Evolutionary conservation across 306 rosid species (phyloP), one percentile per base, ranked within the genome.

Genomic region (Prunus armeniaca): DNA sequence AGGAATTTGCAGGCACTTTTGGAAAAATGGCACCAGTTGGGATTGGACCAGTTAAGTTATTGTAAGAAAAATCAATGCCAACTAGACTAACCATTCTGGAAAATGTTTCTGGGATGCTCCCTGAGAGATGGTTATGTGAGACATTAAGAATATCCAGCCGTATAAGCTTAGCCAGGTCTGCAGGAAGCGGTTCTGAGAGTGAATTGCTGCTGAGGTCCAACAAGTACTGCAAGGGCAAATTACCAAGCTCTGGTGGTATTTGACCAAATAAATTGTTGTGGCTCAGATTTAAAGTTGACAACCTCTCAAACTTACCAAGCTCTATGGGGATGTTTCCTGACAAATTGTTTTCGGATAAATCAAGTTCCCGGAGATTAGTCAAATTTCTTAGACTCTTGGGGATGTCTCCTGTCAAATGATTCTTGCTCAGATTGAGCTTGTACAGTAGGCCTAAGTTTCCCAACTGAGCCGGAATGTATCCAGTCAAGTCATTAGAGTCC

Each of bases 121-220:
- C 87, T 2, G 84, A 80, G 7, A 90, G 82, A 54, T 80, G 75
- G 84, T 90, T 88, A 71, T 65, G 84, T 50, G 96, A 90, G 43
- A 87, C 64, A 78, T 88, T 82, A 43, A 90, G 82, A 65, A 73
- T 63, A 69, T 84, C 65, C 78, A 90, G 54, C 0, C 2, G 0
- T 19, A 22, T 0, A 43, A 85, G 83, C 82, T 86, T 83, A 20
- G 10, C 32, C 24, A 90, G 70, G 73, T 71, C 78, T 62, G 56
- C 68, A 47, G 95, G 92, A 56, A 86, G 77, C 54, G n/a, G 27
- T 7, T 86, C 87, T 0, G 78, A 65, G 14, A 88, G 67, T 19
- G 56, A 79, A 83, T 88, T 88, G 83, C 79, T 82, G 76, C 90
- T 82, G 51, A 88, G 77, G 65, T 82, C 84, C 69, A 88, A 72